phyloP scores from a whole-genome alignment of 2,329 filamentous ascomycete species.

The Phaeophleospora eucalypticola region DNA sequence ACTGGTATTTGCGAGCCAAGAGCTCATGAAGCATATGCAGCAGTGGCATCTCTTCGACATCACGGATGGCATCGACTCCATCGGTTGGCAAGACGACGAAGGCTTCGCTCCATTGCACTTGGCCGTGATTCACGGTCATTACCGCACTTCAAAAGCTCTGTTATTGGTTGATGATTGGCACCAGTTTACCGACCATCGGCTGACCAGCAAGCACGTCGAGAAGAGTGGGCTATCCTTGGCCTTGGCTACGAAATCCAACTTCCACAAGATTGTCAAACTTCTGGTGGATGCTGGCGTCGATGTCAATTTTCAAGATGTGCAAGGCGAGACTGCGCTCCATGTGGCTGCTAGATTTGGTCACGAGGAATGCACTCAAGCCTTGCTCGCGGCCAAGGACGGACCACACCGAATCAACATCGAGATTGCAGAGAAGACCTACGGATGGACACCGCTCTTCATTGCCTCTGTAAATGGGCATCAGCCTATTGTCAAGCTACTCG shows the following conservation, averaged over 20 bases:
- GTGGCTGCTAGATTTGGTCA: constrained; percentile 87
- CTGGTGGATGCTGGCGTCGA: constrained; percentile 87
- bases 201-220: constrained; percentile 64
- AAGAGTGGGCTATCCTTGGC: constrained; percentile 85
- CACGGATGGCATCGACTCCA: constrained; percentile 77
- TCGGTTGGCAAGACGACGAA: constrained; percentile 86
- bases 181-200: constrained; percentile 41
- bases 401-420: constrained; percentile 73
- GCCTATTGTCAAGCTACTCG: constrained; percentile 68
- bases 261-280: constrained; percentile 75
- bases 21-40: constrained; percentile 84
- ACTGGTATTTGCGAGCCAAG: constrained; percentile 82
- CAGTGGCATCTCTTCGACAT: constrained; percentile 84
- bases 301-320: constrained; percentile 87
- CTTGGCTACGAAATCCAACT: constrained; percentile 84
- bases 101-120: constrained; percentile 89
- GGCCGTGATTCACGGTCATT: constrained; percentile 85
- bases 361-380: constrained; percentile 69
- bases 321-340: constrained; percentile 87
- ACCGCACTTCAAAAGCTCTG: constrained; percentile 75
- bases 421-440: constrained; percentile 74
- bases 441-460: constrained; percentile 93
- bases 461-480: constrained; percentile 85
- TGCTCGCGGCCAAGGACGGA: constrained; percentile 62
- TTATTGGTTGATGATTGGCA: constrained; percentile 58